Evolutionary conservation across 2,329 filamentous ascomycete species (phyloP), one percentile per base, ranked within the genome.

Genomic region (Colletotrichum tamarilloi): DNA sequence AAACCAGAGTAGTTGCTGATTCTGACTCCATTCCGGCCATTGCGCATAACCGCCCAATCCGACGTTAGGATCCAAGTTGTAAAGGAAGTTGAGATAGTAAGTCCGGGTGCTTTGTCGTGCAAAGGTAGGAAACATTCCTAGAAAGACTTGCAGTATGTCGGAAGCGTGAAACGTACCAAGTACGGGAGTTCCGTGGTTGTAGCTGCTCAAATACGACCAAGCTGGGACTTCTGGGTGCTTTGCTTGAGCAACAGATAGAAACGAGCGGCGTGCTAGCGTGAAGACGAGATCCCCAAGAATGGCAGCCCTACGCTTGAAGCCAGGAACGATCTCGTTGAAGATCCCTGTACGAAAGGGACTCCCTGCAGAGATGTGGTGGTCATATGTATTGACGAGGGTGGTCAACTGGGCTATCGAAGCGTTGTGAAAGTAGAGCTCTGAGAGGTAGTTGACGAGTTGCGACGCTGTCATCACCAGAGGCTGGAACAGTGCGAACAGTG

Each of bases 201-300:
- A 95, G 0, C 90, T 92, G 0, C 91, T 84, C 1, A 97, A 87
- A 82, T 95, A 97, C 0, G 92, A 94, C 93, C 93, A 97, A 1
- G 86, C 84, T 0, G 91, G 90, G 0, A 95, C 89, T 38, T 81
- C 76, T 0, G 91, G 91, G 74, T 90, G 87, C 14, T 84, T 82
- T 1, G 82, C 67, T 0, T 80, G 78, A 1, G 89, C 81, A 0
- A 78, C 71, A 14, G 86, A 78, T 26, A 97, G 87, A 80, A 94
- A 92, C 5, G 87, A 73, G 19, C 94, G 90, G 1, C 94, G 90
- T 0, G 90, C 89, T 0, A 97, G 85, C 0, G 92, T 95, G 82
- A 97, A 96, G 1, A 89, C 89, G 0, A 95, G 77, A 78, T 97
- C 94, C 16, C 94, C 94, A 0, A 95, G 84, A 32, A 96, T 89